Base-by-base conservation (phyloP, 148 eudicot genomes). In the Arctostaphylos glauca region DNA sequence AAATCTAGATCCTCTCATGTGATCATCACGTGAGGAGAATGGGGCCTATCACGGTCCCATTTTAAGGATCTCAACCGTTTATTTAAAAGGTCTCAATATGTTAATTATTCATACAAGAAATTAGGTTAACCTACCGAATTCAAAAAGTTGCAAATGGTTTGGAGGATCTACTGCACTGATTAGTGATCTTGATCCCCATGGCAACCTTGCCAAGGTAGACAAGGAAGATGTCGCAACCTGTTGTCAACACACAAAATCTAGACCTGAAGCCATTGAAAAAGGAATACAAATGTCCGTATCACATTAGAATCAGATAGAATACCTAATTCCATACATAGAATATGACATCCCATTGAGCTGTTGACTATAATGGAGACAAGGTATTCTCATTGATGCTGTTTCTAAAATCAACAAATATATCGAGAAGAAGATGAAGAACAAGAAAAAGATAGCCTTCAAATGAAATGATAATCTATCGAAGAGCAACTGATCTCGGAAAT, bases 141-240 rank as follows among this genome's bases (percentile, higher is more conserved):
- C 93, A 86, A 53, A 89, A 62, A 90, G 86, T 54, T 89, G 93
- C 80, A 89, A 81, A 81, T 3, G 84, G 59, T 81, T 78, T 46
- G 88, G 82, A 73, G 88, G 89, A 84, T 87, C 83, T 46, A 43
- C 83, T 21, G 44, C 58, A 68, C 76, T 83, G 38, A 18, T 71
- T 16, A 78, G 83, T 86, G 91, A 87, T 76, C 78, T 89, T 66
- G 91, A 89, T 4, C 93, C 93, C 91, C 93, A 90, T 31, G 89
- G 90, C 74, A 87, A 82, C 80, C 91, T 89, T 77, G 87, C 87
- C 82, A 90, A 76, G 72, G 87, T 80, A 52, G 93, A 84, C 73
- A 90, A 72, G 44, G 91, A 87, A 82, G 92, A 90, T 53, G 91
- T 83, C 12, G 87, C 85, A 67, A 83, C 90, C 91, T 89, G 83